A percentile compares a stretch with the other conserved stretches of the same genome.
Evolutionary conservation across 1,284 basidiomycete genomes (phyloP).

Genomic region (Sporisorium scitamineum): DNA sequence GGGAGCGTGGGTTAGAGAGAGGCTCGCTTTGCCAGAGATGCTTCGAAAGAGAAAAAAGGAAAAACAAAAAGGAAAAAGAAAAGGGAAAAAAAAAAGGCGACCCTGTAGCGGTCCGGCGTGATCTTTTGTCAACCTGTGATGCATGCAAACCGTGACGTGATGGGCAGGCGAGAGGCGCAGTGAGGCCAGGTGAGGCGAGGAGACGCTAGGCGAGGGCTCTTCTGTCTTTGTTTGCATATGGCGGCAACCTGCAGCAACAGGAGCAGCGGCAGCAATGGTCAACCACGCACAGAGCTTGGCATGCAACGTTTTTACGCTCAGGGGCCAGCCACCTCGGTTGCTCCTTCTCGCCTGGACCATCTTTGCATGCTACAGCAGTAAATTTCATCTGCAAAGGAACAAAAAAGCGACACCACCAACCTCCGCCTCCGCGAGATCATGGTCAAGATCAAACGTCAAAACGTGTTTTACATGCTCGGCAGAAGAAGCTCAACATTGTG

Average conservation of each 20-base stretch:
- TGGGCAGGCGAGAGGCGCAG: not conserved
- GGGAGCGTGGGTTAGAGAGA: not conserved
- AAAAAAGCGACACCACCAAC: not conserved
- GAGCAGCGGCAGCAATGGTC: not conserved
- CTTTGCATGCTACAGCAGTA: not conserved
- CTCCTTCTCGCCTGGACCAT: not conserved
- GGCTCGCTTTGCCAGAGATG: slow-evolving; percentile 1
- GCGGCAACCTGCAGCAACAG: slow-evolving; percentile 1
- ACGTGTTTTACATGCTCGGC: too few relatives aligned
- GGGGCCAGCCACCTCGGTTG: slow-evolving; percentile 5
- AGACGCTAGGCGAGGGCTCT: too few relatives aligned
- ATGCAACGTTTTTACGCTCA: not conserved
- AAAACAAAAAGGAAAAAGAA: not conserved
- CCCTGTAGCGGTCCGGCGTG: slow-evolving; percentile 8
- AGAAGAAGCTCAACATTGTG: not conserved
- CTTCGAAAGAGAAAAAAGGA: not conserved
- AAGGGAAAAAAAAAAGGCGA: not conserved
- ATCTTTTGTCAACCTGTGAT: slow-evolving; percentile 8
- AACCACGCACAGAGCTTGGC: not conserved
- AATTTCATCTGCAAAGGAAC: not conserved
- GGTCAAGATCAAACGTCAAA: not conserved
- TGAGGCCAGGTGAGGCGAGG: not conserved
- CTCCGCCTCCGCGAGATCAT: too few relatives aligned
- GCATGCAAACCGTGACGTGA: not conserved
- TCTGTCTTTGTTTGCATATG: slow-evolving; percentile 1